phyloP scores from a whole-genome alignment of 2,329 filamentous ascomycete genomes.

The Colletotrichum neosansevieriae region DNA sequence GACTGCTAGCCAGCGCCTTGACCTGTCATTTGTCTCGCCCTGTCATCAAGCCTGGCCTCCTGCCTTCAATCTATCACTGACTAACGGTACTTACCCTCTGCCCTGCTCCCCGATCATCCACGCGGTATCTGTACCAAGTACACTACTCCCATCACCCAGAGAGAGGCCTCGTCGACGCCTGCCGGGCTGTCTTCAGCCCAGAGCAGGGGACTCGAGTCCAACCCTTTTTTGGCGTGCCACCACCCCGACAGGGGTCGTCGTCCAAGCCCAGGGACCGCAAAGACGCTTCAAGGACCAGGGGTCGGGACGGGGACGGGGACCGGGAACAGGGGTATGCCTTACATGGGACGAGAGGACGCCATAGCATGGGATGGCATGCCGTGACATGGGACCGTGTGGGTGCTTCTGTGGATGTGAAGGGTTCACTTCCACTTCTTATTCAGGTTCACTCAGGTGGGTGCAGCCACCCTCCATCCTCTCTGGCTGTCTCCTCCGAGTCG shows the following conservation, averaged over 20 bases:
- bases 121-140: too few relatives aligned
- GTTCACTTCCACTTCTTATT: slow-evolving; percentile 34
- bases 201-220: slow-evolving; percentile 32
- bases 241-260: slow-evolving; percentile 32
- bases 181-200: slow-evolving; percentile 41
- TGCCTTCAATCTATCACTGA: slow-evolving; percentile 25
- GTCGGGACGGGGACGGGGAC: slow-evolving; percentile 16
- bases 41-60: slow-evolving; percentile 11
- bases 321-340: slow-evolving; percentile 31
- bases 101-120: slow-evolving; percentile 12
- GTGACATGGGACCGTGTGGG: slow-evolving; percentile 31
- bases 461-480: slow-evolving; percentile 30
- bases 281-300: slow-evolving; percentile 40
- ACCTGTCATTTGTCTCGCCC: slow-evolving; percentile 36
- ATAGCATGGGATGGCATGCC: slow-evolving; percentile 33
- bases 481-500: slow-evolving; percentile 4
- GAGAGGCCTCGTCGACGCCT: slow-evolving; percentile 31
- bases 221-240: slow-evolving; percentile 38
- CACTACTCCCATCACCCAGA: slow-evolving; percentile 15
- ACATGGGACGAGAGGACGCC: slow-evolving; percentile 25
- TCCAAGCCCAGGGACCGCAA: slow-evolving; percentile 39
- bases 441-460: slow-evolving; percentile 39
- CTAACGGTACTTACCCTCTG: slow-evolving; percentile 9
- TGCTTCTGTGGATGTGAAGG: slow-evolving; percentile 37
- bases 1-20: slow-evolving; percentile 22